A percentile compares a stretch with the other conserved stretches of the same genome.
These are phyloP conservation scores for Candida montana DNA, from an alignment of 805 yeast genomes.

Conservation along the genomic window DNA sequence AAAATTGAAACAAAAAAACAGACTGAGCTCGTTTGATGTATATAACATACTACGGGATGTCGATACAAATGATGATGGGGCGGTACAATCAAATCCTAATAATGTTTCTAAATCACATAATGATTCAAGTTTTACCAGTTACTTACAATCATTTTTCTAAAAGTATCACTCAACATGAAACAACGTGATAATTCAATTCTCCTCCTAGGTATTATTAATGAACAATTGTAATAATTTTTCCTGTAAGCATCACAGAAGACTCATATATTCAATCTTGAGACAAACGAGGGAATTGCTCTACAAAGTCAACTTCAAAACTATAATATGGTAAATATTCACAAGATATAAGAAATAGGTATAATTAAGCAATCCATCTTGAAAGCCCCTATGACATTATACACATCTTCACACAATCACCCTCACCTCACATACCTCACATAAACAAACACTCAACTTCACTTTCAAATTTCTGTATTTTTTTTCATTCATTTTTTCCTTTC, in stretches of 20 bases:
- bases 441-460: not conserved
- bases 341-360: conserved; percentile 1
- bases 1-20: conserved; percentile 4
- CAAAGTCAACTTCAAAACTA: too few relatives aligned
- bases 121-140: conserved; percentile 18
- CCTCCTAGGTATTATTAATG: too few relatives aligned
- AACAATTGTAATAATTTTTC: not conserved
- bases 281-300: too few relatives aligned
- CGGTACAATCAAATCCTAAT: conserved; percentile 1
- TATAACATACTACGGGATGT: conserved; percentile 19
- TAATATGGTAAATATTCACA: conserved; percentile 6
- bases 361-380: too few relatives aligned
- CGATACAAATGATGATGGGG: not conserved
- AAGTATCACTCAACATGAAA: too few relatives aligned
- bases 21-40: conserved; percentile 22
- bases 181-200: too few relatives aligned
- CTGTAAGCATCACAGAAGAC: too few relatives aligned
- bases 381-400: not conserved
- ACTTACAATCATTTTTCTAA: conserved; percentile 19
- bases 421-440: not conserved
- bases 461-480: not conserved
- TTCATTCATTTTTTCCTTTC: not conserved
- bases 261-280: too few relatives aligned
- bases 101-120: too few relatives aligned
- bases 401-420: not conserved